Evolutionary conservation across 1,284 basidiomycete species (phyloP).

Genomic region (Xerocomus amazonicus): DNA sequence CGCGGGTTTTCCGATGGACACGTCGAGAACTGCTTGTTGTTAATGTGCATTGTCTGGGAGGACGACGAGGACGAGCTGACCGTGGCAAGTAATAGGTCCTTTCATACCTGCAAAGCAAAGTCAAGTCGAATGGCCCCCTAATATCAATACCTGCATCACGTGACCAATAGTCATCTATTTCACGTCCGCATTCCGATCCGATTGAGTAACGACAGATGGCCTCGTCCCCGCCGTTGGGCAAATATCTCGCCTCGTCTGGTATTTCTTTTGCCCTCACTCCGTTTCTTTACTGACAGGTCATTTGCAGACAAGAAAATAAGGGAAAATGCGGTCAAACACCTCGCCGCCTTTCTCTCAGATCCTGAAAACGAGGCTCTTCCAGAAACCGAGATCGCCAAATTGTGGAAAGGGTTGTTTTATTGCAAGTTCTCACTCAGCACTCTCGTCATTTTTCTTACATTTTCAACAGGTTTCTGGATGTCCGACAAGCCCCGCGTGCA

Average conservation of each 20-base stretch:
- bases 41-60: background rate
- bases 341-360: slow-evolving; percentile 73
- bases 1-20: slow-evolving; percentile 79
- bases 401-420: slow-evolving; percentile 99
- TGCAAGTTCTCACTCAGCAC: slow-evolving; percentile 51
- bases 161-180: slow-evolving; percentile 4
- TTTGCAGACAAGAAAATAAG: slow-evolving; percentile 79
- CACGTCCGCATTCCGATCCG: slow-evolving; percentile 27
- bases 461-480: slow-evolving; percentile 92
- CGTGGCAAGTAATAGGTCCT: slow-evolving; percentile 88
- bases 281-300: slow-evolving; percentile 14
- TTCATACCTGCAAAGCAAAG: too few relatives aligned
- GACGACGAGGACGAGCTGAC: slow-evolving; percentile 38
- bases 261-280: slow-evolving; percentile 21
- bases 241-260: slow-evolving; percentile 91
- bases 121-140: too few relatives aligned
- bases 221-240: slow-evolving; percentile 65
- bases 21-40: slow-evolving; percentile 70
- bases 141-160: slow-evolving; percentile 6
- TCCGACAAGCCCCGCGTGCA: slow-evolving; percentile 97
- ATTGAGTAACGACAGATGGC: slow-evolving; percentile 30
- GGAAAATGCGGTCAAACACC: slow-evolving; percentile 81
- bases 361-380: slow-evolving; percentile 54
- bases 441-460: slow-evolving; percentile 6
- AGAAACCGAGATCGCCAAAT: slow-evolving; percentile 79